phyloP scores from a whole-genome alignment of 1,139 yeast species.

The Candida sp. region DNA sequence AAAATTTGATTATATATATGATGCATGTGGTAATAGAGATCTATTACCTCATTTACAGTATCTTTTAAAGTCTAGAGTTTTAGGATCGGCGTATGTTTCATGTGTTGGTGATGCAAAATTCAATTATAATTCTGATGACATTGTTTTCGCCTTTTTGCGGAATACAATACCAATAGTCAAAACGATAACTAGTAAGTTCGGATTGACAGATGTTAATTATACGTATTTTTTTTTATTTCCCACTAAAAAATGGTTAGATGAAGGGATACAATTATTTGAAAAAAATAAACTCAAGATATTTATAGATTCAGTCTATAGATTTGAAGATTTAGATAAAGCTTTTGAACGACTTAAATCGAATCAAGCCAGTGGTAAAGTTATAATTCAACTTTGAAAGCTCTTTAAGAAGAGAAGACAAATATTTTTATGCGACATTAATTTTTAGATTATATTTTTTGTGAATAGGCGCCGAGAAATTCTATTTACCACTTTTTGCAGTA shows the following conservation, averaged over 20 bases:
- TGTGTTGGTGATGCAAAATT: constrained; percentile 48
- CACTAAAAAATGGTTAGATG: constrained; percentile 10
- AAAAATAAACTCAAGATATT: constrained; percentile 39
- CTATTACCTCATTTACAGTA: constrained; percentile 17
- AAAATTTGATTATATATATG: constrained; percentile 29
- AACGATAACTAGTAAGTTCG: background rate
- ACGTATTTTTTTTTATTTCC: constrained; percentile 2
- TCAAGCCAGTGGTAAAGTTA: constrained; percentile 61
- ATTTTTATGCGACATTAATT: no score
- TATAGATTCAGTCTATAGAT: constrained; percentile 51
- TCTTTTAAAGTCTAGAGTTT: constrained; percentile 33
- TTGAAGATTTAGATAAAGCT: constrained; percentile 51
- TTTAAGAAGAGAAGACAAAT: no score
- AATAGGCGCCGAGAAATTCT: no score
- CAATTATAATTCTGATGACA: constrained; percentile 15
- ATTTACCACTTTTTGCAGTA: no score
- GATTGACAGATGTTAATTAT: constrained; percentile 1
- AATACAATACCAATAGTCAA: constrained; percentile 1
- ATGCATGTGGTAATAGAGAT: constrained; percentile 25
- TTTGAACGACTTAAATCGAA: constrained; percentile 41
- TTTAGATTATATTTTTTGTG: no score
- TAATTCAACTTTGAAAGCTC: no score
- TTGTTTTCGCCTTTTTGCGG: background rate
- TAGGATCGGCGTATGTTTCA: constrained; percentile 29
- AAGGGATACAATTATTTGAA: constrained; percentile 29